These are phyloP conservation scores for Mortierella claussenii DNA, from an alignment of 192 early-diverging fungal genomes.

Conservation along the genomic window DNA sequence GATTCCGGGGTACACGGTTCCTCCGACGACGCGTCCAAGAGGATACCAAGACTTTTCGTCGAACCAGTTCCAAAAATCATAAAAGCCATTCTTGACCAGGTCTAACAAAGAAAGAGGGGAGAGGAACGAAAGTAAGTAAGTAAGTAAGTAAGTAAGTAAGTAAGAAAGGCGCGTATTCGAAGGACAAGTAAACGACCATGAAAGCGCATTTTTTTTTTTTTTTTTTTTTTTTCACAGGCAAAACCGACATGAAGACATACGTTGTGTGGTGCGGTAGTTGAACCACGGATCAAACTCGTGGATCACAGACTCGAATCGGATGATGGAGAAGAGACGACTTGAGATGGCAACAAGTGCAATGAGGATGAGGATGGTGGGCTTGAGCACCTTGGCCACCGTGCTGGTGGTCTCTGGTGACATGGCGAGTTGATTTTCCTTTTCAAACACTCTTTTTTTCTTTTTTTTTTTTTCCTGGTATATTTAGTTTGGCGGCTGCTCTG, in stretches of 20 bases:
- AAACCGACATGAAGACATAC: no score
- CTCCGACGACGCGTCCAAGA: conserved; percentile 97
- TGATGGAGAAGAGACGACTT: conserved; percentile 95
- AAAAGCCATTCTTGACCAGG: conserved; percentile 92
- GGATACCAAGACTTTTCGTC: conserved; percentile 99
- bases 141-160: no score
- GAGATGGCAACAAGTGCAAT: conserved; percentile 90
- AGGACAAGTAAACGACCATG: no score
- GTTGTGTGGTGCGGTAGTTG: conserved; percentile 96
- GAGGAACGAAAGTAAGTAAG: background rate
- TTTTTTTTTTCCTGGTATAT: no score
- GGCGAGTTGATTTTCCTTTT: background rate
- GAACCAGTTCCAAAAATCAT: conserved; percentile 99
- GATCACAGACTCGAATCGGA: conserved; percentile 98
- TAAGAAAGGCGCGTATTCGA: no score
- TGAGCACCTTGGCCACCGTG: conserved; percentile 66
- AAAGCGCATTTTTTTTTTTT: no score
- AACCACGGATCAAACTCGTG: conserved; percentile 99
- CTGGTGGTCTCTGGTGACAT: conserved; percentile 48
- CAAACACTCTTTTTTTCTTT: conserved; percentile 4
- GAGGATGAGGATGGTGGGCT: conserved; percentile 88
- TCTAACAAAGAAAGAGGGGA: conserved; percentile 30
- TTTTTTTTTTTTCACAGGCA: no score
- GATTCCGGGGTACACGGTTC: conserved; percentile 99
- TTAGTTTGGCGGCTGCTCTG: no score